Conservation (phyloP, 331 rosid species). For the Arachis monticola region DNA sequence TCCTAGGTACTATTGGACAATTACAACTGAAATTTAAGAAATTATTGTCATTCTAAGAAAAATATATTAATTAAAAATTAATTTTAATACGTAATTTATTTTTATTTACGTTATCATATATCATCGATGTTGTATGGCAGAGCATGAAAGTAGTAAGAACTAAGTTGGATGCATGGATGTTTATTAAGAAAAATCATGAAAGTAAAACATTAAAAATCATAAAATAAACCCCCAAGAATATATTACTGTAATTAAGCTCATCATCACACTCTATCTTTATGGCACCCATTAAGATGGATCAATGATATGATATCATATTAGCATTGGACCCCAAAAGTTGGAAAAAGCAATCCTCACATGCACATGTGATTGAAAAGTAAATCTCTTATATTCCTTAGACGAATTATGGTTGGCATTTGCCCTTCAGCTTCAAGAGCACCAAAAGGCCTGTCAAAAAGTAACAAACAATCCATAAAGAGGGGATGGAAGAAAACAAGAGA, state of each 20-base stretch:
- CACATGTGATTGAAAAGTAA: background rate
- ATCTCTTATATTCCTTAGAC: background rate
- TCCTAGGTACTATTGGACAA: no score
- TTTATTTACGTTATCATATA: no score
- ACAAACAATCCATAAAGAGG: no score
- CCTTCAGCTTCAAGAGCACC: conserved; percentile 15
- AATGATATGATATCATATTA: background rate
- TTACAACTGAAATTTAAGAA: no score
- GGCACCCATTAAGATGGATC: background rate
- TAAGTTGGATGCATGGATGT: background rate
- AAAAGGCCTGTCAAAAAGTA: conserved; percentile 23
- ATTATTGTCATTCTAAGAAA: no score
- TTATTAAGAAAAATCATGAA: background rate
- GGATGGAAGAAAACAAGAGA: no score
- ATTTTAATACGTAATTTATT: no score
- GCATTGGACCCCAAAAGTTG: background rate
- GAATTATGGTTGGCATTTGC: background rate
- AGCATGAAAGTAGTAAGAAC: no score
- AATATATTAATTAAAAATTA: no score
- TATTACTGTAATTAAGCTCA: background rate
- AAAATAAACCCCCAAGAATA: background rate
- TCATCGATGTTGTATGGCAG: no score
- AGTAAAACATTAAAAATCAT: background rate
- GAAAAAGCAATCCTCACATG: background rate
- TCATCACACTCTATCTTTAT: background rate